Evolutionary conservation across 805 yeast species (phyloP).

Genomic region (Sporopachydermia lactativora): DNA sequence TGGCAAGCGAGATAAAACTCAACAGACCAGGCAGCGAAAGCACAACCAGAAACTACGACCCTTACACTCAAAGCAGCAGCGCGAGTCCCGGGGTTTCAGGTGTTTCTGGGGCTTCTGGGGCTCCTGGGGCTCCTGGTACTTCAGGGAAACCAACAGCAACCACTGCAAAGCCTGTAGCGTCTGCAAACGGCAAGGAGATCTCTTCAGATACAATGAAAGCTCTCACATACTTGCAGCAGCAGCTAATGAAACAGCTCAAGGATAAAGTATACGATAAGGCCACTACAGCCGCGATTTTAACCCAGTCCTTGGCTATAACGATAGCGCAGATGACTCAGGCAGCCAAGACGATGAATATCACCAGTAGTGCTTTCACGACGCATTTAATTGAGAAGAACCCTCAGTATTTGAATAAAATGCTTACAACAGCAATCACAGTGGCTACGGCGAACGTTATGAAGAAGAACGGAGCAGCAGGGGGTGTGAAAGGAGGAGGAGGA

Average conservation of each 20-base stretch:
- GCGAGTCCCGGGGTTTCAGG: not conserved
- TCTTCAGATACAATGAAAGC: conserved; percentile 58
- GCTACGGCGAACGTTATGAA: conserved; percentile 40
- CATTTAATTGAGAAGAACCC: conserved; percentile 64
- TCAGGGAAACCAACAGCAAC: too few relatives aligned
- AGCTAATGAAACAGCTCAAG: conserved; percentile 65
- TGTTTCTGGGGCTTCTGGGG: not conserved
- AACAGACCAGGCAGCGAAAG: conserved; percentile 9
- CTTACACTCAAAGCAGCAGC: not conserved
- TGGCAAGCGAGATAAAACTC: conserved; percentile 18
- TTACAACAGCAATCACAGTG: conserved; percentile 70
- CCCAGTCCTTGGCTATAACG: conserved; percentile 87
- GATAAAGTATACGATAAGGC: conserved; percentile 68
- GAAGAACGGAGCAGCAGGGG: not conserved
- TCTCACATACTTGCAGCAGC: conserved; percentile 73
- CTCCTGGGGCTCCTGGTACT: not conserved
- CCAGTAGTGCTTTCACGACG: conserved; percentile 64
- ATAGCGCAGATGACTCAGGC: conserved; percentile 83
- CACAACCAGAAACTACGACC: conserved; percentile 2
- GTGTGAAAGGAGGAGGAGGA: too few relatives aligned
- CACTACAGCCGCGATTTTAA: conserved; percentile 69
- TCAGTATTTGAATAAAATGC: conserved; percentile 60
- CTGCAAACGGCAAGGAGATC: conserved; percentile 14
- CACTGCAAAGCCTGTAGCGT: too few relatives aligned
- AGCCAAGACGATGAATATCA: conserved; percentile 72